Percentiles rank a stretch among this genome's conserved stretches.
phyloP scores from a whole-genome alignment of 1,284 basidiomycete species.

The Coriolopsis trogii region DNA sequence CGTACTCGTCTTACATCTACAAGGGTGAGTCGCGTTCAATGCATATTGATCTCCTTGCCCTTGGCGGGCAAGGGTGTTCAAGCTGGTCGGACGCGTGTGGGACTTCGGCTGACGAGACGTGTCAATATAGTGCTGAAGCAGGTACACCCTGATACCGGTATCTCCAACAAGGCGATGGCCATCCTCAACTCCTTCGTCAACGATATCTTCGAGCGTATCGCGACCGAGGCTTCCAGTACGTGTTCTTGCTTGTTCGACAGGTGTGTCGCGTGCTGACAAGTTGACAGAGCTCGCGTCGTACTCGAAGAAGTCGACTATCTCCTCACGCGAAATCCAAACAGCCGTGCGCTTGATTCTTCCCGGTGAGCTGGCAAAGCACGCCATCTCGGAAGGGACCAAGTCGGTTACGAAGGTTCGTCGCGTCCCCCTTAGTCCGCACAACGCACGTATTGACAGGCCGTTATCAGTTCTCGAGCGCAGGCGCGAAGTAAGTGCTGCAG shows the following conservation, averaged over 20 bases:
- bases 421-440: not conserved
- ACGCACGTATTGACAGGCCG: conserved; percentile 1
- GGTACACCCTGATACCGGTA: conserved; percentile 97
- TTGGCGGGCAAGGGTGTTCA: not conserved
- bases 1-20: conserved; percentile 95
- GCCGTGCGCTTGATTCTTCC: conserved; percentile 90
- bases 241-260: not conserved
- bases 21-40: conserved; percentile 60
- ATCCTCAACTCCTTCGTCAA: conserved; percentile 94
- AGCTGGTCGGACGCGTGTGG: conserved; percentile 1
- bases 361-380: conserved; percentile 83
- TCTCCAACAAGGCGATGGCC: conserved; percentile 96
- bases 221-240: conserved; percentile 81
- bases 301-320: conserved; percentile 95
- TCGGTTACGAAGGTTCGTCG: conserved; percentile 41
- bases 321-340: conserved; percentile 93
- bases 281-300: conserved; percentile 82
- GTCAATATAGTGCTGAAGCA: conserved; percentile 72
- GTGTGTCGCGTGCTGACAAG: conserved; percentile 11
- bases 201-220: conserved; percentile 93
- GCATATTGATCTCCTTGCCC: not conserved
- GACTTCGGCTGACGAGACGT: conserved; percentile 10
- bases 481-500: conserved; percentile 48
- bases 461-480: conserved; percentile 64
- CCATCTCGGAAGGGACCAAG: conserved; percentile 79